phyloP scores from a whole-genome alignment of 371 early-diverging fungal genomes.

The Cokeromyces recurvatus region DNA sequence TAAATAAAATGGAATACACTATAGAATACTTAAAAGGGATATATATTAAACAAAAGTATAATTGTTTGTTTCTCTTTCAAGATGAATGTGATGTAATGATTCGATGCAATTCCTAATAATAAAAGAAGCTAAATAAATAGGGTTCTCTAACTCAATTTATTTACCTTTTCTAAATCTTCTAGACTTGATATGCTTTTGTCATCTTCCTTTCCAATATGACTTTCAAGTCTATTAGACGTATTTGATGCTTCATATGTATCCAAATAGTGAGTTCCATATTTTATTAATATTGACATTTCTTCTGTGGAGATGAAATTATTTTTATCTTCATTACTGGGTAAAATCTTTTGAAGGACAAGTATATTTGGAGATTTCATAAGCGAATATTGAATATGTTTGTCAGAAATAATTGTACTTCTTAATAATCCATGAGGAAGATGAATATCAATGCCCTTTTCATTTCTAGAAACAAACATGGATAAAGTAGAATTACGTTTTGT shows the following conservation, averaged over 20 bases:
- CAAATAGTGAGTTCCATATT: constrained; percentile 18
- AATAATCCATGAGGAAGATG: constrained; percentile 29
- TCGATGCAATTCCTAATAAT: constrained; percentile 12
- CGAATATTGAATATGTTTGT: constrained; percentile 30
- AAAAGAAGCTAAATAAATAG: background rate
- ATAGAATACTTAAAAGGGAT: too few species aligned
- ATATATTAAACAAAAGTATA: too few species aligned
- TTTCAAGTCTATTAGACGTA: background rate
- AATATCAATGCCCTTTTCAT: constrained; percentile 30
- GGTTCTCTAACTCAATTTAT: too few species aligned
- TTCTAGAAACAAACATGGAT: constrained; percentile 19
- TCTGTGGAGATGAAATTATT: constrained; percentile 13
- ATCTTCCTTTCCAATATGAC: background rate
- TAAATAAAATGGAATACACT: too few species aligned
- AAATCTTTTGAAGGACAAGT: constrained; percentile 7
- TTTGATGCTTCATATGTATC: constrained; percentile 15
- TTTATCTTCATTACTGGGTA: constrained; percentile 2
- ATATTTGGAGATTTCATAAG: constrained; percentile 18
- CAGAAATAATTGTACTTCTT: constrained; percentile 19
- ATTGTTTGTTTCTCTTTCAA: too few species aligned
- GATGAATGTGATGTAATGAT: constrained; percentile 14
- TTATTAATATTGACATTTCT: constrained; percentile 14
- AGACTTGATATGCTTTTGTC: constrained; percentile 17
- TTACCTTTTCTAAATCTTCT: constrained; percentile 25
- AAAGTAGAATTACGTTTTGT: constrained; percentile 1